A percentile compares a stretch with the other conserved stretches of the same genome.
phyloP scores from a whole-genome alignment of 1,139 yeast genomes.

The Entelexis paramagnoliae region DNA sequence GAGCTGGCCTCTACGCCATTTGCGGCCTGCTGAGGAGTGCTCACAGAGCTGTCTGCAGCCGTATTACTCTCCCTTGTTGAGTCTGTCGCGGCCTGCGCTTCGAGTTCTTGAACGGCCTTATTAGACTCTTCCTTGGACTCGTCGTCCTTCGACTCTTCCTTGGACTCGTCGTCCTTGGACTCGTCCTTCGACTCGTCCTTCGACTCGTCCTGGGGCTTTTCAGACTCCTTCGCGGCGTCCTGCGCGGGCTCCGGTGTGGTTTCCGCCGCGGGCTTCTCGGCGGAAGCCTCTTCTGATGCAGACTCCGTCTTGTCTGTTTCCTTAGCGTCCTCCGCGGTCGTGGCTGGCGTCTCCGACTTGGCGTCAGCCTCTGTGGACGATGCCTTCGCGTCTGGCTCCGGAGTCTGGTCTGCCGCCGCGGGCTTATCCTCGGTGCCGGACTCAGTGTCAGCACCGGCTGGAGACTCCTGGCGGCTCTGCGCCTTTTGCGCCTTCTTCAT shows the following conservation, averaged over 20 bases:
- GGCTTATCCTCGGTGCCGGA: neutral
- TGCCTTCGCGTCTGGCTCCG: neutral
- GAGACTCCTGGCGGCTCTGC: slow-evolving; percentile 17
- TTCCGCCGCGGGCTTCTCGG: neutral
- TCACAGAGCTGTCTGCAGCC: no score
- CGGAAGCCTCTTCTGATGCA: neutral
- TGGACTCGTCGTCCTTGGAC: neutral
- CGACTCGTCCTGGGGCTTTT: neutral
- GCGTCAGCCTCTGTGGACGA: neutral
- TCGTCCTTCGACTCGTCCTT: neutral
- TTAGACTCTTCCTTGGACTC: no score
- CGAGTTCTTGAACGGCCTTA: no score
- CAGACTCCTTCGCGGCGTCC: neutral
- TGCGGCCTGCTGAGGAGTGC: no score
- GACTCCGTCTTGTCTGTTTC: neutral
- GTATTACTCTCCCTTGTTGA: no score
- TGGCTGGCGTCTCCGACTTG: neutral
- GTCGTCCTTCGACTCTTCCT: neutral
- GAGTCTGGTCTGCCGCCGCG: neutral
- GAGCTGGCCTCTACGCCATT: no score
- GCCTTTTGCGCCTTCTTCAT: slow-evolving; percentile 46
- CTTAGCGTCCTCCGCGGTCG: neutral
- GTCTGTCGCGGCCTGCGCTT: no score
- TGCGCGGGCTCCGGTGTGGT: neutral
- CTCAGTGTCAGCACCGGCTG: neutral